Evolutionary conservation across 805 yeast genomes (phyloP).

Genomic region (Kodamaea nitidulidarum): DNA sequence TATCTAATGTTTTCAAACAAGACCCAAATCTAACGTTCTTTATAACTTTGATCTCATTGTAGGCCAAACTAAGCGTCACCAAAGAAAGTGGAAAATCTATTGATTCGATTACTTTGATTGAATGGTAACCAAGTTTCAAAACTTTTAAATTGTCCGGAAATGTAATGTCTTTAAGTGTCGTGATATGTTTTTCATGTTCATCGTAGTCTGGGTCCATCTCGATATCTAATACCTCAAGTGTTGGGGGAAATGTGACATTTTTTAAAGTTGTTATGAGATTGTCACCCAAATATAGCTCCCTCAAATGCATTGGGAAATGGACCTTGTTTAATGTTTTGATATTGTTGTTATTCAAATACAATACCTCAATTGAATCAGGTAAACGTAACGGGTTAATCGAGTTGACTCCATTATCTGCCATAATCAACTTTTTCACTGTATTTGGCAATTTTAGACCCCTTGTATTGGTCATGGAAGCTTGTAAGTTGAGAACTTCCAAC

Average conservation of each 20-base stretch:
- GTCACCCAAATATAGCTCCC: conserved; percentile 37
- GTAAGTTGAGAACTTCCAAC: conserved; percentile 33
- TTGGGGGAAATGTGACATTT: conserved; percentile 38
- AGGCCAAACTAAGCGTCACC: conserved; percentile 30
- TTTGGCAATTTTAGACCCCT: conserved; percentile 41
- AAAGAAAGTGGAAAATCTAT: conserved; percentile 36
- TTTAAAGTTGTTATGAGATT: conserved; percentile 42
- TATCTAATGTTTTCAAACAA: conserved; percentile 29
- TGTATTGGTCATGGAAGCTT: conserved; percentile 43
- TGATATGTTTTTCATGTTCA: conserved; percentile 40
- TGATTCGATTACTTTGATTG: conserved; percentile 35
- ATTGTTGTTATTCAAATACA: conserved; percentile 37
- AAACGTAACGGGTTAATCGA: conserved; percentile 43
- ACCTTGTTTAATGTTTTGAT: conserved; percentile 44
- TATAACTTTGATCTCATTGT: conserved; percentile 37
- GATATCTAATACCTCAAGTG: conserved; percentile 37
- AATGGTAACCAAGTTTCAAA: conserved; percentile 37
- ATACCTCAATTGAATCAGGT: conserved; percentile 37
- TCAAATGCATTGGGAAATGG: conserved; percentile 32
- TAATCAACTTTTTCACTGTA: conserved; percentile 25
- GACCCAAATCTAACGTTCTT: conserved; percentile 36
- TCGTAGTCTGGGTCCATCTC: conserved; percentile 40
- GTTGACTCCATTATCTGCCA: conserved; percentile 40
- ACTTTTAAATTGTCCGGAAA: conserved; percentile 35
- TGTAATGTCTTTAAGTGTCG: conserved; percentile 39